Percentiles rank a stretch among this genome's conserved stretches.
phyloP scores from a whole-genome alignment of 768 basidiomycete species.

The Boletus edulis region DNA sequence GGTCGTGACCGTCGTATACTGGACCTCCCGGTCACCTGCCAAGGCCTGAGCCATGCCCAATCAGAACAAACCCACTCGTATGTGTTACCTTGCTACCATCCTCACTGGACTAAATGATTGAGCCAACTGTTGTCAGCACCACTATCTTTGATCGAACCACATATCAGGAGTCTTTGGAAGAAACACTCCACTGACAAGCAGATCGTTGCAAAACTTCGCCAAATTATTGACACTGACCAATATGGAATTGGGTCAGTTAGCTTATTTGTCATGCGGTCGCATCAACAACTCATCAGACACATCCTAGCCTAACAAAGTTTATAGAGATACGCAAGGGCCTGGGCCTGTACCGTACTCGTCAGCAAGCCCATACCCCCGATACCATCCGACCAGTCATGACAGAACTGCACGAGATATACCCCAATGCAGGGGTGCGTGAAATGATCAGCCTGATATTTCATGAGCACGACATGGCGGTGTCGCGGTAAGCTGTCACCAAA shows the following conservation, averaged over 20 bases:
- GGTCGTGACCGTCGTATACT: too few relatives aligned
- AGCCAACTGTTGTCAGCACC: neutral
- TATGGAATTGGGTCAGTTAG: neutral
- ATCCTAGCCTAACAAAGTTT: neutral
- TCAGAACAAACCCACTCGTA: too few relatives aligned
- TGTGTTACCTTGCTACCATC: too few relatives aligned
- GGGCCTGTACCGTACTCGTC: neutral
- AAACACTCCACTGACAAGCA: neutral
- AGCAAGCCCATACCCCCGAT: neutral
- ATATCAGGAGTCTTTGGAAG: neutral
- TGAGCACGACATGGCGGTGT: neutral
- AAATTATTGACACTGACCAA: neutral
- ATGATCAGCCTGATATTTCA: neutral
- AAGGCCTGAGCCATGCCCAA: too few relatives aligned
- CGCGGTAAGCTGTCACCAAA: too few relatives aligned
- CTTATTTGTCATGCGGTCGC: too few relatives aligned
- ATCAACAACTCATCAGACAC: too few relatives aligned
- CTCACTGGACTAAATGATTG: too few relatives aligned
- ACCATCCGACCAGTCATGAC: neutral
- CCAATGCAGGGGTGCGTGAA: neutral
- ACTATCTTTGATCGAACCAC: neutral
- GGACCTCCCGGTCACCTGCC: too few relatives aligned
- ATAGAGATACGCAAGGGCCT: neutral
- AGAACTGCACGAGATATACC: neutral
- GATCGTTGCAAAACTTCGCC: neutral